Evolutionary conservation across 208 protist genomes (phyloP), one percentile per base, ranked within the genome.

Genomic region (Acanthamoeba castellanii): DNA sequence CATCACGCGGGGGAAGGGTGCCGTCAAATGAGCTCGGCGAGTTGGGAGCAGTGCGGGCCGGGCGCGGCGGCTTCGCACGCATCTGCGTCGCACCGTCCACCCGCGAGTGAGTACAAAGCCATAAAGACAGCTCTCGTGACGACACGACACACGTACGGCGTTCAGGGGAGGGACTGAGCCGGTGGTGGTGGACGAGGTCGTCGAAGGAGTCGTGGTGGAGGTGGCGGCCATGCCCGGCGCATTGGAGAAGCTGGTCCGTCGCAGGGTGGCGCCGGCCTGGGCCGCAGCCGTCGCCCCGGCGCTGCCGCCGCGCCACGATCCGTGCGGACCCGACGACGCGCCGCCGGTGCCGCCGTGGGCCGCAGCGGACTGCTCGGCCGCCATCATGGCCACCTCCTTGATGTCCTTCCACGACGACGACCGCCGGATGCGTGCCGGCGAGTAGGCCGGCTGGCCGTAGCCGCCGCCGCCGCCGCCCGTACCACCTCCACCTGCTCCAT

Each of bases 371-470:
- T 78, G 70, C 70, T 78, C 32, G 59, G 59, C 59, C 2, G 70
- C 70, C 70, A 78, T 78, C 70, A 78, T 78, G 11, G 70, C 70
- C 70, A 78, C 70, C 34, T 78, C 70, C 34, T 78, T 78, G 70
- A 78, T 78, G 70, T 78, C 70, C 70, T 78, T 78, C 70, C 70
- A 78, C 32, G 70, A 78, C 70, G 70, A 78, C 70, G 70, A 78
- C 70, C 70, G 70, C 30, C 70, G 70, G 11, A 78, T 78, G 34
- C 70, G 70, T 14, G 70, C 70, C 4, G n/a, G n/a, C 32, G 70
- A 45, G 25, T 45, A 34, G n/a, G 30, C 34, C 70, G 70, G n/a
- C n/a, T 47, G 70, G 3, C 16, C 34, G 5, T 6, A 25, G 34
- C 70, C 30, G 9, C 32, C 11, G 34, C 25, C 30, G 11, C n/a